phyloP scores from a whole-genome alignment of 2,329 filamentous ascomycete genomes.

The Talaromyces albobiverticillius region DNA sequence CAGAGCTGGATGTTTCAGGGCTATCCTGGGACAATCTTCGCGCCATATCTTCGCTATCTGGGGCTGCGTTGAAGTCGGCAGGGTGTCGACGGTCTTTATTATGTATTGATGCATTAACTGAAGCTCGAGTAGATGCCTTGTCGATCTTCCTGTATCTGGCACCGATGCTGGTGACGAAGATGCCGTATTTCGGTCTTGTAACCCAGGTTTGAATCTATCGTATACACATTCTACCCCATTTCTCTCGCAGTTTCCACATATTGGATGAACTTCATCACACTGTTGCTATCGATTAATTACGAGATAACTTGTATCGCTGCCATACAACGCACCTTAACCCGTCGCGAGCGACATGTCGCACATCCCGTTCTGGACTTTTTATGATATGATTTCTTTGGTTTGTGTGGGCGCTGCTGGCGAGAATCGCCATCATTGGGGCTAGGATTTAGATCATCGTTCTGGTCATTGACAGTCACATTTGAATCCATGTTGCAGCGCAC shows the following conservation, averaged over 20 bases:
- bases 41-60: conserved; percentile 9
- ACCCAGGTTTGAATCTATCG: conserved; percentile 8
- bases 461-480: not conserved
- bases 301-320: not conserved
- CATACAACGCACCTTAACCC: conserved; percentile 16
- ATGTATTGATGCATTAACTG: conserved; percentile 11
- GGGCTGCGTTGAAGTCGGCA: conserved; percentile 10
- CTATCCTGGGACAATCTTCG: not conserved
- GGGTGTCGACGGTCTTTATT: conserved; percentile 6
- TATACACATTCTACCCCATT: conserved; percentile 16
- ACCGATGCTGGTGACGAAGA: not conserved
- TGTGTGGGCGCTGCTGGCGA: not conserved
- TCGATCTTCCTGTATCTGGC: not conserved
- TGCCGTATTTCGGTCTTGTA: not conserved
- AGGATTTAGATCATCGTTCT: not conserved
- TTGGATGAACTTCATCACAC: conserved; percentile 18
- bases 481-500: not conserved
- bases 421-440: not conserved
- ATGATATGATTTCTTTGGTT: conserved; percentile 3
- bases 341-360: conserved; percentile 18
- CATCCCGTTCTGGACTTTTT: conserved; percentile 17
- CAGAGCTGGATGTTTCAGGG: conserved; percentile 6
- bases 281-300: not conserved
- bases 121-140: conserved; percentile 17
- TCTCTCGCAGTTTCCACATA: conserved; percentile 16